phyloP scores from a whole-genome alignment of 345 rosid genomes.

The Eucalyptus regnans region DNA sequence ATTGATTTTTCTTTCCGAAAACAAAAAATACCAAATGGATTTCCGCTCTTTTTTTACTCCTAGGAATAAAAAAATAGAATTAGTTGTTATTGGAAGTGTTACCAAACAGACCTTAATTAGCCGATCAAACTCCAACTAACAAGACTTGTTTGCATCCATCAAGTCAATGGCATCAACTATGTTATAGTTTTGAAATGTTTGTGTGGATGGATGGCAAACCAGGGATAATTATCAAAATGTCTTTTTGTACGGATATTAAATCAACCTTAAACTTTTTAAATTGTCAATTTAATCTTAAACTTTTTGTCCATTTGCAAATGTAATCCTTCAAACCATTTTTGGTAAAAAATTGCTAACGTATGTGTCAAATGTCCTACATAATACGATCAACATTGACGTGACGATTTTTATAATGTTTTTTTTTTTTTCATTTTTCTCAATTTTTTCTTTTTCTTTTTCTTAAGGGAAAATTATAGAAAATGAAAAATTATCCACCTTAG shows the following conservation, averaged over 20 bases:
- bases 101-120: not conserved
- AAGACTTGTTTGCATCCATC: not conserved
- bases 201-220: not conserved
- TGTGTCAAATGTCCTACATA: rapidly evolving
- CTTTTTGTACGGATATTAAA: too few relatives aligned
- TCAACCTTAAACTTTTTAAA: rapidly evolving
- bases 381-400: rapidly evolving
- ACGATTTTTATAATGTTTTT: not conserved
- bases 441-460: not conserved
- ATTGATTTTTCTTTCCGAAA: rapidly evolving
- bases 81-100: rapidly evolving
- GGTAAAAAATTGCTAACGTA: rapidly evolving
- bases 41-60: too few relatives aligned
- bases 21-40: rapidly evolving
- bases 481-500: rapidly evolving
- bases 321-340: not conserved
- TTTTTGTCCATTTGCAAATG: rapidly evolving
- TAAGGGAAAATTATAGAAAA: not conserved
- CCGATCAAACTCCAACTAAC: not conserved
- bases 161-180: not conserved
- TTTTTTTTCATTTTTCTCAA: too few relatives aligned
- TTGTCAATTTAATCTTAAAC: not conserved
- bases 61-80: rapidly evolving
- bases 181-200: not conserved
- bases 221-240: not conserved